Evolutionary conservation across 2,329 filamentous ascomycete genomes (phyloP).

Genomic region (Calycina marina): DNA sequence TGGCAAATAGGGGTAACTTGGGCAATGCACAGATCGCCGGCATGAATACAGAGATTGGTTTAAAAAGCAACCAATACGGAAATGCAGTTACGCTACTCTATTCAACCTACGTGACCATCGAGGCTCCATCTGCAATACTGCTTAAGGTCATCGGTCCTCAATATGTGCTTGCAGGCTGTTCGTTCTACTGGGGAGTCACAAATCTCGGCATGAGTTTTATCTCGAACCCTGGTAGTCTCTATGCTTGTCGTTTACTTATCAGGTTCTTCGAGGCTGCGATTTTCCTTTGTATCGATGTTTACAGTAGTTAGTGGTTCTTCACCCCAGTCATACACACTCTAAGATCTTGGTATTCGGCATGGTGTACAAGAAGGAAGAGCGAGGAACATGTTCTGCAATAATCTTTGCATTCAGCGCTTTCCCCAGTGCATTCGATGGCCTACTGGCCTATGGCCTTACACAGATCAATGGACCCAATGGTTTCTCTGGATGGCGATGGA

Average conservation of each 20-base stretch:
- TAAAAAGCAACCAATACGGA: slow-evolving; percentile 8
- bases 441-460: slow-evolving; percentile 23
- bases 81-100: slow-evolving; percentile 33
- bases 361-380: slow-evolving; percentile 40
- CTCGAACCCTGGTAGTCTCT: slow-evolving; percentile 26
- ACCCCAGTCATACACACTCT: too few species aligned
- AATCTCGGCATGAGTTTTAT: slow-evolving; percentile 33
- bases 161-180: slow-evolving; percentile 24
- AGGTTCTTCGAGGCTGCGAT: slow-evolving; percentile 34
- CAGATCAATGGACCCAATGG: slow-evolving; percentile 32
- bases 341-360: too few species aligned
- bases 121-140: slow-evolving; percentile 30
- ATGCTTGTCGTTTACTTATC: slow-evolving; percentile 31
- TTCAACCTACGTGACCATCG: slow-evolving; percentile 34
- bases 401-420: slow-evolving; percentile 15
- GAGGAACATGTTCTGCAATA: slow-evolving; percentile 26
- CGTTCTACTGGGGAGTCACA: slow-evolving; percentile 29
- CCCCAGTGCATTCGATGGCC: slow-evolving; percentile 19
- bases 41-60: slow-evolving; percentile 10
- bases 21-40: slow-evolving; percentile 19
- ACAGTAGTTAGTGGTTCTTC: too few species aligned
- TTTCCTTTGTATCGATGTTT: slow-evolving; percentile 33
- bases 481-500: slow-evolving; percentile 31
- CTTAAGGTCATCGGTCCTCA: slow-evolving; percentile 33
- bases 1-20: slow-evolving; percentile 9